Base-by-base conservation (phyloP, 2,329 filamentous ascomycete genomes). In the Cercospora zeina region DNA sequence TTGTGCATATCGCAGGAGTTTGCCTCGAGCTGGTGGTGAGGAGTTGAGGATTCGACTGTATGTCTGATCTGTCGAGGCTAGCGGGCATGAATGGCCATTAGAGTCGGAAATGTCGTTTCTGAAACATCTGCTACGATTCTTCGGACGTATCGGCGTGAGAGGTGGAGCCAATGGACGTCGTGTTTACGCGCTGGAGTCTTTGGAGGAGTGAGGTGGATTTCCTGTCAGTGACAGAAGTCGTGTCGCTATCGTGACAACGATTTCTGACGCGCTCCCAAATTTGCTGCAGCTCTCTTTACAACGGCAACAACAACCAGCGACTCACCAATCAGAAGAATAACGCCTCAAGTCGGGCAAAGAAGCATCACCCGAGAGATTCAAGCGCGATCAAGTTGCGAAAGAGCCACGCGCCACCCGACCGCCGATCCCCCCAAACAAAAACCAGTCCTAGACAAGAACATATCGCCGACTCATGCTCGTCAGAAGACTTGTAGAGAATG, bases 71-170 rank as follows among this genome's bases (percentile, higher is more conserved):
- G 9, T 34, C 34, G 31, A 39, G 37, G 34, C 55, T 50, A 59
- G 34, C 21, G 27, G 16, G 42, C 27, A 50, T 42, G 56, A 54
- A 55, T 59, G 61, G 61, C 33, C 56, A 50, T n/a, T 24, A 33
- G 14, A 30, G n/a, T 55, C 61, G 36, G 34, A 36, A 50, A 27
- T 9, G 30, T 16, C n/a, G 24, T 42, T 36, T 7, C 19, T 64
- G 59, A 64, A 64, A 64, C 59, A 56, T n/a, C 36, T 30, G 58
- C 53, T 21, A 49, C 58, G 59, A 31, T 13, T 50, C 21, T 57
- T 14, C 31, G 62, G 54, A 62, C 55, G 49, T 55, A 16, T 54
- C 42, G 34, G 24, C 19, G 54, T 31, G 33, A 8, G 5, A 31
- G 11, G 54, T 42, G 39, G 39, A 42, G 30, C 61, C 61, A 61